phyloP scores from a whole-genome alignment of 306 rosid genomes.

The Oxytropis ochrocephala region DNA sequence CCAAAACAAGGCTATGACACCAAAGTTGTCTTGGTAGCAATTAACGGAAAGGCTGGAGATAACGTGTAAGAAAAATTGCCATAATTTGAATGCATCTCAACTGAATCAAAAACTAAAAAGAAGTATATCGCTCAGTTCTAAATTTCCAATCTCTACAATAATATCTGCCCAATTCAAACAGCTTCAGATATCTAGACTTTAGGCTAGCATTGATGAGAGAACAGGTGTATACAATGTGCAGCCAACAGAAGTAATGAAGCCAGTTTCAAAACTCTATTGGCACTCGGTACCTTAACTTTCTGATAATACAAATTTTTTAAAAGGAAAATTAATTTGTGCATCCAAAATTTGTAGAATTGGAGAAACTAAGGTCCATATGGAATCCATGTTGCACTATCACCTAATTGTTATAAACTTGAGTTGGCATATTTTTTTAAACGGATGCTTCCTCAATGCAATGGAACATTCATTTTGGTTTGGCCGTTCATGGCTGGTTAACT shows the following conservation, averaged over 20 bases:
- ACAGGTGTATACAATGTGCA: neutral
- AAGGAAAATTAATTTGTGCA: neutral
- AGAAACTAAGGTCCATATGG: neutral
- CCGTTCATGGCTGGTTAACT: neutral
- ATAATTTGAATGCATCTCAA: neutral
- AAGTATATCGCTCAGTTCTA: neutral
- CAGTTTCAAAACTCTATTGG: neutral
- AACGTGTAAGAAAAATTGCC: neutral
- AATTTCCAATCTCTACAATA: neutral
- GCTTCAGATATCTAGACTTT: neutral
- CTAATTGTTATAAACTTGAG: neutral
- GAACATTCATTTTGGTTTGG: neutral
- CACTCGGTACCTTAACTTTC: neutral
- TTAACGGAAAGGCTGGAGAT: neutral
- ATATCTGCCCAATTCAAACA: neutral
- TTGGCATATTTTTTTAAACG: neutral
- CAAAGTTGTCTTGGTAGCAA: neutral
- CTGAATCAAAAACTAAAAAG: conserved; percentile 9
- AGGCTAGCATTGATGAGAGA: neutral
- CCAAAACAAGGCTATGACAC: neutral
- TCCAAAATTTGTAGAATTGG: neutral
- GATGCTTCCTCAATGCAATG: neutral
- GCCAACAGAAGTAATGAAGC: neutral
- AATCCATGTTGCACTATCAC: neutral
- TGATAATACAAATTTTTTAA: neutral